A percentile compares a stretch with the other conserved stretches of the same genome.
phyloP scores from a whole-genome alignment of 306 rosid species.

The Bauhinia variegata region DNA sequence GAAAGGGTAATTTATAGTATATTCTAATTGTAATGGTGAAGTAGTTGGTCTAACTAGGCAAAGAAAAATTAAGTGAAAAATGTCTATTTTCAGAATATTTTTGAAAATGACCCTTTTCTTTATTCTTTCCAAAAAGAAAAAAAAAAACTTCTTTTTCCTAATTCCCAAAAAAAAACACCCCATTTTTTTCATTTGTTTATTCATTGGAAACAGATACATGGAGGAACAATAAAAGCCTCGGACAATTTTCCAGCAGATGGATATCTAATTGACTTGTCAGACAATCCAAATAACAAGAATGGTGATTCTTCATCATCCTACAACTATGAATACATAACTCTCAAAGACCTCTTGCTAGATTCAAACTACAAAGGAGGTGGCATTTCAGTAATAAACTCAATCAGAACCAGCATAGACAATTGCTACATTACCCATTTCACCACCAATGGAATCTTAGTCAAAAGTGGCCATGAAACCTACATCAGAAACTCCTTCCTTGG shows the following conservation, averaged over 20 bases:
- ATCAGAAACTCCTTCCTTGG: slow-evolving; percentile 84
- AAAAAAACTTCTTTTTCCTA: no score
- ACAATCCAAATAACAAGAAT: slow-evolving; percentile 32
- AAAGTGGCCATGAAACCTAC: slow-evolving; percentile 84
- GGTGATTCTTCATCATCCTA: slow-evolving; percentile 55
- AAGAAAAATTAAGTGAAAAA: no score
- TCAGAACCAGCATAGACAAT: slow-evolving; percentile 76
- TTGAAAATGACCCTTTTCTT: no score
- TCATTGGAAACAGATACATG: slow-evolving; percentile 81
- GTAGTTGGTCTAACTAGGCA: no score
- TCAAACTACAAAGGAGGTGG: slow-evolving; percentile 88
- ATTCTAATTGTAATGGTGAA: no score
- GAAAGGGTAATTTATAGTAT: no score
- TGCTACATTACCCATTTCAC: slow-evolving; percentile 89
- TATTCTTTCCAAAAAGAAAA: no score
- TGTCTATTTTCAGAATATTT: no score
- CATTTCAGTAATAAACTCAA: slow-evolving; percentile 73
- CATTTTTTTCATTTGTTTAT: no score
- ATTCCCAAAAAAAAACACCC: no score
- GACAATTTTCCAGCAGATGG: slow-evolving; percentile 58
- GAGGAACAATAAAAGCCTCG: slow-evolving; percentile 81
- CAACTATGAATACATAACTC: slow-evolving; percentile 74
- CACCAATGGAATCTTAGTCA: slow-evolving; percentile 69
- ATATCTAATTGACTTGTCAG: slow-evolving; percentile 75
- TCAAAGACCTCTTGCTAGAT: slow-evolving; percentile 73